Evolutionary conservation across 192 early-diverging fungal genomes (phyloP), one percentile per base, ranked within the genome.

Genomic region (Coemansia sp.): DNA sequence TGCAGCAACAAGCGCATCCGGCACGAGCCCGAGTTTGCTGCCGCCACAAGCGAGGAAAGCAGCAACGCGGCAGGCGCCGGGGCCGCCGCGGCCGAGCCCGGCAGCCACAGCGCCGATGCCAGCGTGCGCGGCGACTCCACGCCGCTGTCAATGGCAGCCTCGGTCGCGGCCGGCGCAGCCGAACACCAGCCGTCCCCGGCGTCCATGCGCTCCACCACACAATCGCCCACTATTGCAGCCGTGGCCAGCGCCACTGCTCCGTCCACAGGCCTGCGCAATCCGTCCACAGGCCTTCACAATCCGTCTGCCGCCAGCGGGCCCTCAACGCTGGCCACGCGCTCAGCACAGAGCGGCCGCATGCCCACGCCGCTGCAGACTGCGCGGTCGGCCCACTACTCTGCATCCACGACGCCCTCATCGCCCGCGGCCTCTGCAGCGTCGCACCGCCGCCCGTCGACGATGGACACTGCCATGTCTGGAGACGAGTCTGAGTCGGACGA

Each of bases 1-100:
- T 35, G 27, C 24, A 55, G 59, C 56, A 78, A 49, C 65, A 71
- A 78, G 74, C 74, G 74, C 35, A 31, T 54, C 30, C 60, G 71
- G 32, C 51, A 55, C 10, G 71, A 67, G 14, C 14, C 67, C 25
- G 50, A 44, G 43, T 21, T 44, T 33, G n/a, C 30, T 28, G n/a
- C 32, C 21, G 32, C 53, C 18, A 19, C 18, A 22, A 31, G 53
- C 32, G 53, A 30, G 5, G 43, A 38, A 29, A 28, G 47, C 47
- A 25, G 22, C 30, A 23, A 23, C 19, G 31, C 5, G 5, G 16
- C 32, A 21, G 29, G 18, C 11, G 53, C 29, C 8, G 31, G 31
- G 33, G 32, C 32, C 21, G 35, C 8, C 0, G 8, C 43, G n/a
- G 19, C 19, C 18, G 28, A 29, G n/a, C 28, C 50, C 16, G 25